Percentiles rank a stretch among this genome's conserved stretches.
phyloP scores from a whole-genome alignment of 2,329 filamentous ascomycete genomes.

The Aspergillus sp. region DNA sequence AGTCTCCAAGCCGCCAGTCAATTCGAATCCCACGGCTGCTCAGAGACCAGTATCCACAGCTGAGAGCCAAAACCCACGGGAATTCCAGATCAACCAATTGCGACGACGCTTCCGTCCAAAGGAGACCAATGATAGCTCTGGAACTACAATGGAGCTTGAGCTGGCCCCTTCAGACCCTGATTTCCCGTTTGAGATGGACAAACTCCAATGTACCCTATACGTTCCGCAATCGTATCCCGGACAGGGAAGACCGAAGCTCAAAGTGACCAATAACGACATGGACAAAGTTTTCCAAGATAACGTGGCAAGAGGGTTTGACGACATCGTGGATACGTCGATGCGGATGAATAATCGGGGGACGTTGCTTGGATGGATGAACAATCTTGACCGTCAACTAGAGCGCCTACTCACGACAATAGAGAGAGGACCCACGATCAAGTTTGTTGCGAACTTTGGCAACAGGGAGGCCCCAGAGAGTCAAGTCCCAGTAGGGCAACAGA shows the following conservation, averaged over 20 bases:
- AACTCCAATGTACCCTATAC: conserved; percentile 60
- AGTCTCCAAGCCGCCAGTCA: conserved; percentile 35
- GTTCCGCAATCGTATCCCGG: conserved; percentile 60
- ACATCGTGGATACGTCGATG: conserved; percentile 50
- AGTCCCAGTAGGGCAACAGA: conserved; percentile 1
- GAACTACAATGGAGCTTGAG: conserved; percentile 56
- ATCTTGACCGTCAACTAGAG: conserved; percentile 67
- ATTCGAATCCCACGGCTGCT: conserved; percentile 34
- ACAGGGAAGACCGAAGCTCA: conserved; percentile 48
- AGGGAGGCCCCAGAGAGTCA: conserved; percentile 8
- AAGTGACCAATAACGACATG: conserved; percentile 63
- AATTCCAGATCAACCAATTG: conserved; percentile 69
- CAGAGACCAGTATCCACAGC: conserved; percentile 59
- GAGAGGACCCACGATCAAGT: conserved; percentile 65
- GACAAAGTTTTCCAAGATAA: conserved; percentile 68
- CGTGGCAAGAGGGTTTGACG: conserved; percentile 66
- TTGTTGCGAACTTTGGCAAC: conserved; percentile 55
- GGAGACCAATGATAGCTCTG: conserved; percentile 42
- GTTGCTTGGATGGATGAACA: conserved; percentile 60
- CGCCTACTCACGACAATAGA: conserved; percentile 60
- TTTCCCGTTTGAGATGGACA: conserved; percentile 69
- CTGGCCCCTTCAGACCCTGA: conserved; percentile 72
- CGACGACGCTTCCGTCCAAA: conserved; percentile 56
- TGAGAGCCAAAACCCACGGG: conserved; percentile 61
- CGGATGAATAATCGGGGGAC: conserved; percentile 42